These are phyloP conservation scores for Acidomyces sp. DNA, from an alignment of 495 filamentous ascomycete genomes.

Conservation along the genomic window DNA sequence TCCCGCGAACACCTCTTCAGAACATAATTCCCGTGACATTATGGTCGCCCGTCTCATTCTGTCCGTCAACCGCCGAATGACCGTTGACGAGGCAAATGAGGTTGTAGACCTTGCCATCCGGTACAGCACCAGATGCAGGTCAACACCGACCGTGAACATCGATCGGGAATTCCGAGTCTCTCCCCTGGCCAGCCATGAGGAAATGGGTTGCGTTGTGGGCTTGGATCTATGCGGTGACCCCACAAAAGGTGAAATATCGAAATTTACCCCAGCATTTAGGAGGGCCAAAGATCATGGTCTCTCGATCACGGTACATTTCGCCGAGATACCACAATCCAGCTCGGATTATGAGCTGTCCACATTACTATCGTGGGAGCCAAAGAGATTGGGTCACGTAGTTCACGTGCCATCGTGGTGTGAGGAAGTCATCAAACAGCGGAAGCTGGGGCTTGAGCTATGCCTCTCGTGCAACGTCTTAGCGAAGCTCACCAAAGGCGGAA, in stretches of 20 bases:
- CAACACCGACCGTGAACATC: neutral
- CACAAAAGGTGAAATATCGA: slow-evolving; percentile 42
- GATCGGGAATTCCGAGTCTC: neutral
- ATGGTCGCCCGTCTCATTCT: slow-evolving; percentile 45
- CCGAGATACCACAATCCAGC: slow-evolving; percentile 45
- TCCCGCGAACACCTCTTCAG: neutral
- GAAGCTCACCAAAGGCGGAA: slow-evolving; percentile 55
- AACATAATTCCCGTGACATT: neutral
- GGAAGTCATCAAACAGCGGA: slow-evolving; percentile 38
- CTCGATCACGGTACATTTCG: slow-evolving; percentile 65
- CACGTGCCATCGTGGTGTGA: slow-evolving; percentile 48
- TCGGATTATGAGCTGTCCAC: slow-evolving; percentile 44
- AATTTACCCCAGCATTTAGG: slow-evolving; percentile 43
- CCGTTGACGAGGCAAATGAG: slow-evolving; percentile 40
- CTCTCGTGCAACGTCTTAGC: slow-evolving; percentile 72
- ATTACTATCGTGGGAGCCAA: slow-evolving; percentile 51
- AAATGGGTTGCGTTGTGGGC: slow-evolving; percentile 44
- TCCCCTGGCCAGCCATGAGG: neutral
- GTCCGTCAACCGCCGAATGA: slow-evolving; percentile 56
- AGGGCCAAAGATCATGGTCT: slow-evolving; percentile 42
- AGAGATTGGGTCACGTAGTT: slow-evolving; percentile 69
- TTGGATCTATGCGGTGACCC: slow-evolving; percentile 76
- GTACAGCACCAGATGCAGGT: slow-evolving; percentile 33
- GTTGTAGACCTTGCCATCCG: slow-evolving; percentile 49
- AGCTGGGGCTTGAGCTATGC: slow-evolving; percentile 60